Base-by-base conservation (phyloP, 2,329 filamentous ascomycete species). In the Penicillium sp. region DNA sequence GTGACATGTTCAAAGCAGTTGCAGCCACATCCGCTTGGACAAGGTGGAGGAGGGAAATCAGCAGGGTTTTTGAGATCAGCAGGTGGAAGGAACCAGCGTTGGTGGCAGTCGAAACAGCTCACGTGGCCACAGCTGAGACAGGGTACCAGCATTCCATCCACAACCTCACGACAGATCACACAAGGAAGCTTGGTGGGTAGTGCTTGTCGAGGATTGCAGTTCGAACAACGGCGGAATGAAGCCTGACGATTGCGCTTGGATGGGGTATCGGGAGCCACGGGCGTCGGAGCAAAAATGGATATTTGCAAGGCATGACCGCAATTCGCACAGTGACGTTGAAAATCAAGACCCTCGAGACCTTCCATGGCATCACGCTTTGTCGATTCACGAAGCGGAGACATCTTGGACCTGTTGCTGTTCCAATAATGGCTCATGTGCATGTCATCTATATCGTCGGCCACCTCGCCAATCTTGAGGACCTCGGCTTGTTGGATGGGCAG, bases 381-480 rank as follows among this genome's bases (percentile, higher is more conserved):
- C 5, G 66, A 57, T 21, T 71, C 60, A 24, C 65, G 62, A 21
- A 73, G 59, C 5, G 65, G 66, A 1, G 63, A 52, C 24, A 56
- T 63, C 48, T 70, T 69, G 14, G 69, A 69, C 26, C 60, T 65
- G 29, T 55, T 65, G 48, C 67, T 66, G 44, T 64, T 64, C 62
- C 64, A 62, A 49, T 65, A 65, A 26, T 65, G 63, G 37, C 59
- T 62, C 29, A 58, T 52, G 27, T 55, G 58, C 49, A 57, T 31
- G 29, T 69, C 65, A n/a, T 53, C 49, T 35, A 72, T 73, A 55
- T 75, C 74, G 1, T 72, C 70, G 10, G 73, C 68, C 5, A 78
- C 64, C 0, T 77, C 77, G 49, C 82, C 80, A 56, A 83, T 82
- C 62, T 86, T 86, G 26, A 86, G 74, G 2, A 88, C 74, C 68